Evolutionary conservation across 768 basidiomycete species (phyloP).

Genomic region (Lactarius indigo): DNA sequence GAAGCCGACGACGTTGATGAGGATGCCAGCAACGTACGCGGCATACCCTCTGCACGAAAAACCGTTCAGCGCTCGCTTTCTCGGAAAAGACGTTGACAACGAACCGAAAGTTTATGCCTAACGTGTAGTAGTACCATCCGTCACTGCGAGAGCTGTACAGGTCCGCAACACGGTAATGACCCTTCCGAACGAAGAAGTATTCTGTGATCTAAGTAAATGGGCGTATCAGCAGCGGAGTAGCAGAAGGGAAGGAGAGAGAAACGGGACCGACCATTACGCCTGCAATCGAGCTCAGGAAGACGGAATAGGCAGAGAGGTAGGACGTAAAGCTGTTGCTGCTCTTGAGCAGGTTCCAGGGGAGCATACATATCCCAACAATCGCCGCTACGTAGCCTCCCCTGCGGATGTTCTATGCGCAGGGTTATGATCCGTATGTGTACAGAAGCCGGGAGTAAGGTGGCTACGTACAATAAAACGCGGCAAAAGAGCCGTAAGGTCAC

Average conservation of each 20-base stretch:
- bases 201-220: conserved; percentile 54
- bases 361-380: conserved; percentile 68
- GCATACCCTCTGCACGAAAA: conserved; percentile 48
- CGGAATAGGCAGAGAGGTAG: conserved; percentile 79
- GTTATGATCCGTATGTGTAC: background rate
- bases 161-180: conserved; percentile 67
- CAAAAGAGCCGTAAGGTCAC: conserved; percentile 73
- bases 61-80: background rate
- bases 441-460: background rate
- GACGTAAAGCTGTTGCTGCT: conserved; percentile 73
- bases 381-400: conserved; percentile 84
- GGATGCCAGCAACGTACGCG: conserved; percentile 68
- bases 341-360: conserved; percentile 74
- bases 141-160: conserved; percentile 55
- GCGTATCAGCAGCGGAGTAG: background rate
- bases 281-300: conserved; percentile 76
- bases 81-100: background rate
- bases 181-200: conserved; percentile 70
- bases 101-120: conserved; percentile 68
- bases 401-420: conserved; percentile 59
- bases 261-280: conserved; percentile 64
- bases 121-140: conserved; percentile 75
- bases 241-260: background rate
- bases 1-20: conserved; percentile 81
- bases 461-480: conserved; percentile 67